Conservation (phyloP, 2,329 filamentous ascomycete species). For the Lecanosticta acicola region DNA sequence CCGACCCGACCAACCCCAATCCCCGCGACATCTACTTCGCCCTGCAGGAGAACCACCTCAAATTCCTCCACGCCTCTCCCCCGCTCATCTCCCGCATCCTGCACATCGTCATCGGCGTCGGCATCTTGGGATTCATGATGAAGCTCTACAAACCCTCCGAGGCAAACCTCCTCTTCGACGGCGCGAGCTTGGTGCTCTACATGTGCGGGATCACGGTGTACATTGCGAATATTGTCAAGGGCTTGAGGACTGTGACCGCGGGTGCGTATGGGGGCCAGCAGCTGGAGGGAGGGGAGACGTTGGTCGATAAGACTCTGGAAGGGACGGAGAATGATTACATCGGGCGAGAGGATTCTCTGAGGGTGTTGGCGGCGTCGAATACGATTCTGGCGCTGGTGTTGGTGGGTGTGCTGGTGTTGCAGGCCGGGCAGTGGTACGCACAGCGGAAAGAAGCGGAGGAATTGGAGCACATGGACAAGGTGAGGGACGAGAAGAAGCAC, state of each 20-base stretch:
- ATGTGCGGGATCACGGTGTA: constrained; percentile 89
- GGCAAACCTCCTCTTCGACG: constrained; percentile 91
- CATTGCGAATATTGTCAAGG: constrained; percentile 93
- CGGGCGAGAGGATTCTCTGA: constrained; percentile 79
- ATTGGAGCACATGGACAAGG: constrained; percentile 57
- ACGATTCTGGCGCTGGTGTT: constrained; percentile 91
- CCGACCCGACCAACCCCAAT: constrained; percentile 11
- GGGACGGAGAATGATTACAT: constrained; percentile 58
- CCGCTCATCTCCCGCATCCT: constrained; percentile 89
- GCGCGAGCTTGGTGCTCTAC: constrained; percentile 65
- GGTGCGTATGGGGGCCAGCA: constrained; percentile 57
- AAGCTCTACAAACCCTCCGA: constrained; percentile 94
- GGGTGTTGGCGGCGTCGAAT: constrained; percentile 88
- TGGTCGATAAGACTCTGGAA: constrained; percentile 33
- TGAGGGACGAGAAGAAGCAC: constrained; percentile 45
- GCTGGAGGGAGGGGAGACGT: constrained; percentile 33
- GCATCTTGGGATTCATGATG: constrained; percentile 79
- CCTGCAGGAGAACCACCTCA: constrained; percentile 82
- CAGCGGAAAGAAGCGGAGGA: constrained; percentile 88
- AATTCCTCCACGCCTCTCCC: constrained; percentile 84
- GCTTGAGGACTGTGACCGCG: constrained; percentile 72
- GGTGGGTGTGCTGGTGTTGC: constrained; percentile 83
- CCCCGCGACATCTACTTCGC: constrained; percentile 63
- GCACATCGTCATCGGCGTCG: constrained; percentile 85
- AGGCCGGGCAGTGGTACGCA: constrained; percentile 98